These are phyloP conservation scores for Botrytis hyacinthi DNA, from an alignment of 2,329 filamentous ascomycete genomes.

Conservation along the genomic window DNA sequence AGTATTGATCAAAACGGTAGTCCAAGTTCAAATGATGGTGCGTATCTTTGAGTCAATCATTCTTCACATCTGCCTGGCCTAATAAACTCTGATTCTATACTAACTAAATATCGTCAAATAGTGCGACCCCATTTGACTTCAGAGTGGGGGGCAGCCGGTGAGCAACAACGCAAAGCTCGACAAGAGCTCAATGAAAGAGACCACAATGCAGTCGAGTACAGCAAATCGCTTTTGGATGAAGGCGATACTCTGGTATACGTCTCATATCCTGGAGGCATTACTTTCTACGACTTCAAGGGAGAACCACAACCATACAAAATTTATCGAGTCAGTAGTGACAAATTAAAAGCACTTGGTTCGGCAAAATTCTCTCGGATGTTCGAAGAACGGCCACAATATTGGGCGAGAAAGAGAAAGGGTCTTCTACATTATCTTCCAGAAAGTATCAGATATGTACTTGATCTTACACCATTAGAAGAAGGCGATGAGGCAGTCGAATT, in stretches of 20 bases:
- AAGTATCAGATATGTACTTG: conserved; percentile 57
- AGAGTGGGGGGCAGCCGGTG: not conserved
- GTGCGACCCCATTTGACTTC: not conserved
- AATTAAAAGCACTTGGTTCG: conserved; percentile 48
- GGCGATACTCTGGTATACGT: conserved; percentile 50
- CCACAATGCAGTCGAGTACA: conserved; percentile 25
- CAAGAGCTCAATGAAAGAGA: conserved; percentile 24
- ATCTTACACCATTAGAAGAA: conserved; percentile 60
- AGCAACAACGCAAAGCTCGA: not conserved
- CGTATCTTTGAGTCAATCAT: not conserved
- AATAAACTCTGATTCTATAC: not conserved
- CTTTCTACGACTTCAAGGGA: conserved; percentile 31
- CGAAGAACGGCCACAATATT: conserved; percentile 44
- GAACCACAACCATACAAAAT: conserved; percentile 36
- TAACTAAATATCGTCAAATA: not conserved
- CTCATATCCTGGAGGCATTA: conserved; percentile 37
- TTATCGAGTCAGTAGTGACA: conserved; percentile 48
- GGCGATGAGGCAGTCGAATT: conserved; percentile 62
- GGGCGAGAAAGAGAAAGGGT: conserved; percentile 41
- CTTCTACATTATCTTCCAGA: conserved; percentile 35
- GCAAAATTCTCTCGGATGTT: conserved; percentile 49
- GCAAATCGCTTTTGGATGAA: conserved; percentile 25
- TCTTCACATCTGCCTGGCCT: not conserved
- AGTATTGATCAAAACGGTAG: not conserved
- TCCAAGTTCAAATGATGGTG: not conserved